Percentiles rank a stretch among this genome's conserved stretches.
Evolutionary conservation across 495 filamentous ascomycete species (phyloP).

Genomic region (Penicillium cataractarum): DNA sequence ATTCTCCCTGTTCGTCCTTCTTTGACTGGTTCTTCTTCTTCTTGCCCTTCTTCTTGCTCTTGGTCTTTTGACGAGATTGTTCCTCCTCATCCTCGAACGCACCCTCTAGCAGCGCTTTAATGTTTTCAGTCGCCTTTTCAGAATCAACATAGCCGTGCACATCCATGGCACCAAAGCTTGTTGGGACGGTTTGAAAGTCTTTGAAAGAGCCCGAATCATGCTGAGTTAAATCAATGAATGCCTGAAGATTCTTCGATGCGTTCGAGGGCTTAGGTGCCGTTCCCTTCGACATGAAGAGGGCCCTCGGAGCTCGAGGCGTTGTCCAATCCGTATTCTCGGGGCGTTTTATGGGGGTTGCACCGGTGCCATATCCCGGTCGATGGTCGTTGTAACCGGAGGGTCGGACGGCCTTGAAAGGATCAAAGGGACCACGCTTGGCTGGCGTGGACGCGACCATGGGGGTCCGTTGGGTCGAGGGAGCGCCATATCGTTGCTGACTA

Average conservation of each 20-base stretch:
- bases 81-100: conserved; percentile 84
- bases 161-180: conserved; percentile 52
- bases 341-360: conserved; percentile 48
- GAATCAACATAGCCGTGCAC: conserved; percentile 74
- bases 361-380: conserved; percentile 31
- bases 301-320: conserved; percentile 42
- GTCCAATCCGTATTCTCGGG: conserved; percentile 47
- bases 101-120: conserved; percentile 86
- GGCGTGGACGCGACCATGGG: conserved; percentile 22
- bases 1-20: conserved; percentile 42
- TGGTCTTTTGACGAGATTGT: conserved; percentile 52
- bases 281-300: conserved; percentile 49
- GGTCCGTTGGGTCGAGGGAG: conserved; percentile 24
- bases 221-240: conserved; percentile 50
- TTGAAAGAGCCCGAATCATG: conserved; percentile 24
- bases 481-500: conserved; percentile 16
- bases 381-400: conserved; percentile 46
- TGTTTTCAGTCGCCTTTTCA: conserved; percentile 75
- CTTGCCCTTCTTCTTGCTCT: conserved; percentile 49
- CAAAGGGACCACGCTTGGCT: conserved; percentile 36
- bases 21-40: conserved; percentile 53
- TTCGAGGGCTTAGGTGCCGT: conserved; percentile 37
- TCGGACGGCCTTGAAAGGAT: conserved; percentile 49
- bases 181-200: neutral
- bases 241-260: conserved; percentile 42